phyloP scores from a whole-genome alignment of 2,329 filamentous ascomycete species.

The Colletotrichum phormii region DNA sequence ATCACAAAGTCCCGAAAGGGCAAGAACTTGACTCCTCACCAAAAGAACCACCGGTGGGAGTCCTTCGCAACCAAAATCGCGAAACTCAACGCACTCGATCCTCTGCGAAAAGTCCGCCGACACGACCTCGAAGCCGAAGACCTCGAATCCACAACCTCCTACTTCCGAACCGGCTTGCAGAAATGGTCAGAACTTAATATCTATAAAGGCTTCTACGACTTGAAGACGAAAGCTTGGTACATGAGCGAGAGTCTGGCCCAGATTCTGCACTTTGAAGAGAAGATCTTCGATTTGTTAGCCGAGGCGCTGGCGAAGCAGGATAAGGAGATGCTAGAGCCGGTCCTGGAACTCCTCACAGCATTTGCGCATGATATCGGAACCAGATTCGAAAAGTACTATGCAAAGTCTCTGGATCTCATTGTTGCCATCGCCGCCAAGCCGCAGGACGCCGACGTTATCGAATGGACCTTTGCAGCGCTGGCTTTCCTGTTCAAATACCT shows the following conservation, averaged over 20 bases:
- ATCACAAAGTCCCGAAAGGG: conserved; percentile 77
- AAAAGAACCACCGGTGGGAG: conserved; percentile 90
- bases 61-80: conserved; percentile 91
- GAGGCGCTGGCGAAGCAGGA: conserved; percentile 83
- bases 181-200: conserved; percentile 95
- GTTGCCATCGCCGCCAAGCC: conserved; percentile 82
- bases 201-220: conserved; percentile 81
- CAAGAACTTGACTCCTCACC: conserved; percentile 78
- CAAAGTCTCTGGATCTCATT: conserved; percentile 78
- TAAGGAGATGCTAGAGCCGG: conserved; percentile 82
- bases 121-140: conserved; percentile 86
- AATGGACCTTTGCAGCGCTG: conserved; percentile 95
- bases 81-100: conserved; percentile 90
- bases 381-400: conserved; percentile 90
- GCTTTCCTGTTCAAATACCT: conserved; percentile 98
- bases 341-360: conserved; percentile 88
- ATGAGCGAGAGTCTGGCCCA: conserved; percentile 92
- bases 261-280: conserved; percentile 89
- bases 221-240: conserved; percentile 79
- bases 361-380: conserved; percentile 94
- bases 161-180: conserved; percentile 84
- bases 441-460: conserved; percentile 87
- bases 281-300: conserved; percentile 82
- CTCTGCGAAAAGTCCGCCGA: conserved; percentile 87
- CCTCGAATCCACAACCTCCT: conserved; percentile 81